Conservation (phyloP, 495 filamentous ascomycete genomes). For the Penicillium odoratum region DNA sequence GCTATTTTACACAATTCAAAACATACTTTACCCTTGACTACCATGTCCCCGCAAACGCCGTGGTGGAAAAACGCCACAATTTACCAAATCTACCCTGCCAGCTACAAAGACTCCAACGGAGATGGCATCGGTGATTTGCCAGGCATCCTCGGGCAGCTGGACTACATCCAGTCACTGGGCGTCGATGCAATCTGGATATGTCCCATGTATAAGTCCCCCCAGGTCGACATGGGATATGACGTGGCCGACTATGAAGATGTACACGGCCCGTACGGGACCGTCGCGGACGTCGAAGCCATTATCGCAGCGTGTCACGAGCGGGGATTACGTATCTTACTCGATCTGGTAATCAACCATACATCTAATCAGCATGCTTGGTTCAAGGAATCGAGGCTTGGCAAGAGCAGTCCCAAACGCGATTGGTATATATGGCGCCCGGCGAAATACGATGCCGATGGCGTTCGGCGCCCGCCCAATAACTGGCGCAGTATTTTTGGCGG, state of each 20-base stretch:
- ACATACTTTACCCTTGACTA: not conserved
- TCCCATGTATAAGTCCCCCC: slow-evolving; percentile 51
- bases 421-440: slow-evolving; percentile 63
- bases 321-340: slow-evolving; percentile 55
- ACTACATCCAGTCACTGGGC: slow-evolving; percentile 53
- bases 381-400: slow-evolving; percentile 48
- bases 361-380: slow-evolving; percentile 60
- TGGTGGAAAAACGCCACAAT: slow-evolving; percentile 46
- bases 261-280: slow-evolving; percentile 54
- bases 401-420: slow-evolving; percentile 49
- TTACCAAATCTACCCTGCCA: slow-evolving; percentile 45
- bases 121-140: slow-evolving; percentile 58
- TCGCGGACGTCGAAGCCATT: slow-evolving; percentile 54
- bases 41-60: slow-evolving; percentile 10
- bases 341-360: slow-evolving; percentile 62
- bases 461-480: slow-evolving; percentile 58
- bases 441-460: slow-evolving; percentile 48
- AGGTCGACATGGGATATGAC: slow-evolving; percentile 55
- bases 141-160: slow-evolving; percentile 57
- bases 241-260: slow-evolving; percentile 61
- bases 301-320: slow-evolving; percentile 49
- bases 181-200: slow-evolving; percentile 43
- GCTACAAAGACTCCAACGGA: slow-evolving; percentile 41
- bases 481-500: slow-evolving; percentile 56
- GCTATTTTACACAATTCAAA: not conserved